These are phyloP conservation scores for Epichloe baconii DNA, from an alignment of 2,329 filamentous ascomycete genomes.

Conservation along the genomic window DNA sequence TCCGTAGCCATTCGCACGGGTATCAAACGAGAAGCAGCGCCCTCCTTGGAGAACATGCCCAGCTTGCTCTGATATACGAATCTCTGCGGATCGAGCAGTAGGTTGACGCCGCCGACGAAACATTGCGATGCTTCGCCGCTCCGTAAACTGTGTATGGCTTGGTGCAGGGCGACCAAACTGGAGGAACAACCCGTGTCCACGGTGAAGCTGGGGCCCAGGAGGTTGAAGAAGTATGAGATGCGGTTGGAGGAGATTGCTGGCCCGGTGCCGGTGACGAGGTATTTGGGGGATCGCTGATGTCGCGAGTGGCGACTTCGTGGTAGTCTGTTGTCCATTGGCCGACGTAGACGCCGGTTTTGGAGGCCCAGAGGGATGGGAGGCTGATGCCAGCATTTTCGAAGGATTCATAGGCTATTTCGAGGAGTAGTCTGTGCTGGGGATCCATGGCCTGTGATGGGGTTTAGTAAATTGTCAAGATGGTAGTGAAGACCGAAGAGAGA, in stretches of 20 bases:
- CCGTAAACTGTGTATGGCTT: constrained; percentile 17
- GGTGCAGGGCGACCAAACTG: constrained; percentile 32
- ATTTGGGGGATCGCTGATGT: not conserved
- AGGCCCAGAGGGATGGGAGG: constrained; percentile 14
- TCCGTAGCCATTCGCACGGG: constrained; percentile 32
- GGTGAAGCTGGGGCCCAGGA: constrained; percentile 11
- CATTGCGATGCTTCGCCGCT: constrained; percentile 1
- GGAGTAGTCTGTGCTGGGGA: constrained; percentile 15
- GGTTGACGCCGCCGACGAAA: constrained; percentile 17
- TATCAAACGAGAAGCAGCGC: constrained; percentile 25
- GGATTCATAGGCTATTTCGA: constrained; percentile 16
- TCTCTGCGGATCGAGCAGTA: constrained; percentile 13
- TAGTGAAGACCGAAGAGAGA: too few species aligned
- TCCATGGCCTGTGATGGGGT: constrained; percentile 7
- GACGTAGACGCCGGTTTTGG: constrained; percentile 26
- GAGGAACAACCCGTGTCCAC: constrained; percentile 34
- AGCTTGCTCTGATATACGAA: constrained; percentile 12
- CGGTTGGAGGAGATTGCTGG: constrained; percentile 6
- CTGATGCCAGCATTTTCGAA: constrained; percentile 21
- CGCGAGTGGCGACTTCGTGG: not conserved
- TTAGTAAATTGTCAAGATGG: too few species aligned
- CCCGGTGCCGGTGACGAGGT: not conserved
- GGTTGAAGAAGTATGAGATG: constrained; percentile 8
- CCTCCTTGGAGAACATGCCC: constrained; percentile 10
- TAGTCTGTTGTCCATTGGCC: not conserved